Percentiles rank a stretch among this genome's conserved stretches.
Evolutionary conservation across 1,284 basidiomycete genomes (phyloP).

Genomic region (Moniliella sp.): DNA sequence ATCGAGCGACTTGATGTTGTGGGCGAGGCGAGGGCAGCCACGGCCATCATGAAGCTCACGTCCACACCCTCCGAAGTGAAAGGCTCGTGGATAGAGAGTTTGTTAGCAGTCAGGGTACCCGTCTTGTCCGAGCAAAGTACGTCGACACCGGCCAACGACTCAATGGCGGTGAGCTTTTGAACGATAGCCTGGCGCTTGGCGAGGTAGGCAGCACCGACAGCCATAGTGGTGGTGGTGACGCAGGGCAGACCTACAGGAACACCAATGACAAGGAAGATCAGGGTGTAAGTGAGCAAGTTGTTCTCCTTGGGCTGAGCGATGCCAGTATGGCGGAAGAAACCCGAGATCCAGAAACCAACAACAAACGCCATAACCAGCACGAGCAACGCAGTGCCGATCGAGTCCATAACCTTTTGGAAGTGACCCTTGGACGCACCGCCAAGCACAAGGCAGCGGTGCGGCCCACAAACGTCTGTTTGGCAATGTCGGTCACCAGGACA

Average conservation of each 20-base stretch:
- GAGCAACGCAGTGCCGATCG: constrained; percentile 40
- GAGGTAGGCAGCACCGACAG: constrained; percentile 43
- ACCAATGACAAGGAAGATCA: constrained; percentile 41
- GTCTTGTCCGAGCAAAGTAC: constrained; percentile 45
- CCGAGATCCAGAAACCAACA: constrained; percentile 37
- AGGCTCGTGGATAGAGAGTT: constrained; percentile 42
- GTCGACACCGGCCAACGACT: constrained; percentile 43
- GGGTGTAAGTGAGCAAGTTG: constrained; percentile 41
- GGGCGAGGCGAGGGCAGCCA: constrained; percentile 41
- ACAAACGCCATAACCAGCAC: constrained; percentile 41
- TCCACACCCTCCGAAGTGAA: constrained; percentile 38
- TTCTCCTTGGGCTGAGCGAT: constrained; percentile 37
- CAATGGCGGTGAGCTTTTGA: constrained; percentile 45
- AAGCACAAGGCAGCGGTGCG: constrained; percentile 38
- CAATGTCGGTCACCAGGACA: constrained; percentile 38
- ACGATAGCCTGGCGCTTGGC: constrained; percentile 43
- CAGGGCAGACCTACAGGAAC: constrained; percentile 43
- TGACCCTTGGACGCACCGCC: constrained; percentile 34
- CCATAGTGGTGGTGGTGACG: constrained; percentile 41
- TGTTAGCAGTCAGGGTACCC: constrained; percentile 43
- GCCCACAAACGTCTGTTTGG: constrained; percentile 40
- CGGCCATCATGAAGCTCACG: constrained; percentile 39
- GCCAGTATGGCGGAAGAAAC: constrained; percentile 38
- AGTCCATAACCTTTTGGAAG: constrained; percentile 40
- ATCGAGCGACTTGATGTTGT: constrained; percentile 42